Base-by-base conservation (phyloP, 2,329 filamentous ascomycete genomes). In the Aspergillus persii region DNA sequence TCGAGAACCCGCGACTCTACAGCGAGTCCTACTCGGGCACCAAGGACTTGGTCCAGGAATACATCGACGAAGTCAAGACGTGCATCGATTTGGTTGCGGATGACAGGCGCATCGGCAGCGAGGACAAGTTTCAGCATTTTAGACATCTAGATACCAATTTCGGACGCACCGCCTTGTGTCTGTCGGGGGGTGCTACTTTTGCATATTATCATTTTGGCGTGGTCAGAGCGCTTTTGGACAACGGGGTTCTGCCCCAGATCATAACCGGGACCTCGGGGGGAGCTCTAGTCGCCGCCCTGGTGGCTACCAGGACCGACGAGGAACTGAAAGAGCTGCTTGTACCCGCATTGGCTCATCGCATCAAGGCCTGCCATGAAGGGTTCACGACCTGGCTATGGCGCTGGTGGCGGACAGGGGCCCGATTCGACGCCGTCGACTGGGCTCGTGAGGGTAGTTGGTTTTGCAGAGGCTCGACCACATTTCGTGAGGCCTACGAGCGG, bases 161-260 rank as follows among this genome's bases (percentile, higher is more conserved):
- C 68, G 95, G 95, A 31, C 88, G 94, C 31, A 96, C 94, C 6
- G 95, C 95, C 0, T 81, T 99, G 3, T 99, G 94, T 71, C 80
- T 99, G 1, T 97, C 92, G 4, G 95, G 95, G 2, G 95, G 95
- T 0, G 95, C 94, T 3, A 91, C 90, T 0, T 97, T 99, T 76
- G 92, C 95, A 4, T 98, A 96, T 74, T 98, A 98, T 73, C 95
- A 99, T 74, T 92, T 97, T 64, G 95, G 95, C 9, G 91, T 99
- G 8, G 86, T 95, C 53, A 94, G 92, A 73, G 94, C 93, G 8
- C 82, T 98, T 4, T 81, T 98, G 5, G 95, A 98, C 68, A 90
- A 92, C 11, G 85, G 90, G 59, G 81, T 96, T 1, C 79, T 99
- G 0, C 95, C 95, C 0, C 90, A 96, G 63, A 94, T 99, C 66